Conservation (phyloP, 305 asterid genomes). For the Ilex paraguariensis region DNA sequence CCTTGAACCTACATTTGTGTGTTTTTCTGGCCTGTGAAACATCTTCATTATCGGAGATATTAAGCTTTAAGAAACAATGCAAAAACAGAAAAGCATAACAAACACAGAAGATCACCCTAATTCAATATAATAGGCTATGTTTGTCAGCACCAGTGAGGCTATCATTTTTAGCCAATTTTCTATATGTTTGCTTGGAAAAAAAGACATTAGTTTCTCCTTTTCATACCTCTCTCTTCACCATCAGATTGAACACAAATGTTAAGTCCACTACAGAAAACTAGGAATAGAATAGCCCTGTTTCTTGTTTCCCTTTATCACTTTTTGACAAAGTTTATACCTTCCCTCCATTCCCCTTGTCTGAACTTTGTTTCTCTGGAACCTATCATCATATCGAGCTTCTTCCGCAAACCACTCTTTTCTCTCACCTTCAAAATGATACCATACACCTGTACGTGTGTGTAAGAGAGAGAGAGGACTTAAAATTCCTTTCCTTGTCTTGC, state of each 20-base stretch:
- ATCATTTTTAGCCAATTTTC: not conserved
- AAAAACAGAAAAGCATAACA: too few relatives aligned
- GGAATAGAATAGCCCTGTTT: not conserved
- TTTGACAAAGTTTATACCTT: slow-evolving; percentile 27
- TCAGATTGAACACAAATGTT: slow-evolving; percentile 1
- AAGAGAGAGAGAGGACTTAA: slow-evolving; percentile 6
- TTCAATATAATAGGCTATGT: not conserved
- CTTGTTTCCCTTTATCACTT: slow-evolving; percentile 2
- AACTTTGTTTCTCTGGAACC: slow-evolving; percentile 1
- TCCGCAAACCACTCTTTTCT: slow-evolving; percentile 33
- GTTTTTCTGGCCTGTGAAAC: too few relatives aligned
- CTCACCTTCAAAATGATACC: slow-evolving; percentile 7
- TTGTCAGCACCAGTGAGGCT: slow-evolving; percentile 1
- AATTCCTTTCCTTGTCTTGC: slow-evolving; percentile 19
- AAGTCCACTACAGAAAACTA: not conserved
- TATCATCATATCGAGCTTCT: slow-evolving; percentile 21
- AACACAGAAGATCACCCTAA: not conserved
- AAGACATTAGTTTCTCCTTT: not conserved
- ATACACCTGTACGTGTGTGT: not conserved
- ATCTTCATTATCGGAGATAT: too few relatives aligned
- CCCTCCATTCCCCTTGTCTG: slow-evolving; percentile 17
- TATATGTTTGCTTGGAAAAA: not conserved
- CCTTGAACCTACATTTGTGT: too few relatives aligned
- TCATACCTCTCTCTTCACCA: not conserved
- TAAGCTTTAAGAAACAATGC: too few relatives aligned